Percentiles rank a stretch among this genome's conserved stretches.
phyloP scores from a whole-genome alignment of 2,329 filamentous ascomycete genomes.

The Pseudogymnoascus sp. region DNA sequence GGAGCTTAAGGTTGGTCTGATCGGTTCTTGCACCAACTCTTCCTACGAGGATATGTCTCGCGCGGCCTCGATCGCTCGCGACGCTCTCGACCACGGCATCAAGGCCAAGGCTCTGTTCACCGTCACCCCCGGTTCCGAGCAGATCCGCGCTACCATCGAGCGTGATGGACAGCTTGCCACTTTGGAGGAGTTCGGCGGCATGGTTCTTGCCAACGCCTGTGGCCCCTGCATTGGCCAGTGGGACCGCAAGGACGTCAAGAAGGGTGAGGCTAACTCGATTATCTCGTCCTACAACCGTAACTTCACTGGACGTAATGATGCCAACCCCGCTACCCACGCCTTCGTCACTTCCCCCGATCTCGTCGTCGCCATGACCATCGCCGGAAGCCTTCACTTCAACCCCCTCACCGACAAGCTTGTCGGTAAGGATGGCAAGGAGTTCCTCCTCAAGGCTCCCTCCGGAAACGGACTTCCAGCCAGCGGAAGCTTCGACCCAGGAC shows the following conservation, averaged over 20 bases:
- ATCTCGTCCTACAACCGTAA: constrained; percentile 99
- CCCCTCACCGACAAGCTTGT: constrained; percentile 85
- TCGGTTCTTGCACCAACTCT: constrained; percentile 96
- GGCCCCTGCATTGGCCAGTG: constrained; percentile 91
- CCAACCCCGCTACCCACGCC: constrained; percentile 88
- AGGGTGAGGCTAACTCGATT: constrained; percentile 93
- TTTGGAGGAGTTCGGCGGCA: constrained; percentile 91
- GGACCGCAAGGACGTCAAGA: constrained; percentile 89
- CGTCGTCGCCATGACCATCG: constrained; percentile 78
- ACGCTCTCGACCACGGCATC: constrained; percentile 84
- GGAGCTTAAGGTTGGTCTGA: constrained; percentile 92
- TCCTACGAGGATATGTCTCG: constrained; percentile 86
- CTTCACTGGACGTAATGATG: constrained; percentile 96
- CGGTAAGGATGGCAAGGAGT: constrained; percentile 94
- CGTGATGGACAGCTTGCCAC: constrained; percentile 88
- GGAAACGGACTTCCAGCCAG: constrained; percentile 71
- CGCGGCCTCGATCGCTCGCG: constrained; percentile 80
- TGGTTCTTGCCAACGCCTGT: constrained; percentile 92
- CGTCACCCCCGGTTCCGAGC: constrained; percentile 93
- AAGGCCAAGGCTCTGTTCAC: constrained; percentile 93
- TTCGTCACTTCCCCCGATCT: constrained; percentile 89
- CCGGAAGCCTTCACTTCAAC: constrained; percentile 86
- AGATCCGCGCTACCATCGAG: constrained; percentile 85
- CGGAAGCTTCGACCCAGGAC: constrained; percentile 77
- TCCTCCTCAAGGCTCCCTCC: constrained; percentile 72